phyloP scores from a whole-genome alignment of 2,329 filamentous ascomycete species.

The Tolypocladium amazonense region DNA sequence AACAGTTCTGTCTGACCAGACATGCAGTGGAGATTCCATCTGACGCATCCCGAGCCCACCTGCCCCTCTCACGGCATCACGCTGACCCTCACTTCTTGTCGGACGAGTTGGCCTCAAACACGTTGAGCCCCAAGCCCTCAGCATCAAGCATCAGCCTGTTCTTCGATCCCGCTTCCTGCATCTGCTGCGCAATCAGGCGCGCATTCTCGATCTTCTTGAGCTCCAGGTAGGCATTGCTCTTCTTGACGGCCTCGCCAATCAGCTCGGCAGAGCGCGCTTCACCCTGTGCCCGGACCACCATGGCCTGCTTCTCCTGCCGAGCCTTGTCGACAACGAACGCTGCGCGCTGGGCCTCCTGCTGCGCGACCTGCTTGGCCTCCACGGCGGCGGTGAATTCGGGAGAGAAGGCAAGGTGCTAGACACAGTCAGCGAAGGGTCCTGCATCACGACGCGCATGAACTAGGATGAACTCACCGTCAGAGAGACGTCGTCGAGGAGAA shows the following conservation, averaged over 20 bases:
- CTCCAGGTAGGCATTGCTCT: conserved; percentile 93
- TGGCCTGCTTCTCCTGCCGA: conserved; percentile 97
- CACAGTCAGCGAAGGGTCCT: background rate
- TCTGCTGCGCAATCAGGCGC: conserved; percentile 70
- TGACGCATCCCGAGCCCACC: conserved; percentile 1
- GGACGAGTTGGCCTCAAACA: conserved; percentile 43
- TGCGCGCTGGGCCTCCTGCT: conserved; percentile 92
- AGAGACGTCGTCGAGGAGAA: conserved; percentile 93
- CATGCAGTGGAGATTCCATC: conserved; percentile 38
- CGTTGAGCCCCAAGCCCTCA: conserved; percentile 83
- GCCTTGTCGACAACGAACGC: conserved; percentile 99
- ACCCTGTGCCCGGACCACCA: conserved; percentile 97
- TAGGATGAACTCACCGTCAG: conserved; percentile 57
- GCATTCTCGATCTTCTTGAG: conserved; percentile 98
- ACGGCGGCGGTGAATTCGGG: conserved; percentile 65
- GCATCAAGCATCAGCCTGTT: conserved; percentile 94
- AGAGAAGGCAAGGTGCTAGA: conserved; percentile 59
- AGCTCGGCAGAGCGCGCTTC: conserved; percentile 96
- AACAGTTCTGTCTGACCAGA: conserved; percentile 11
- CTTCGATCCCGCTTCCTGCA: conserved; percentile 76
- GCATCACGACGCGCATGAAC: background rate
- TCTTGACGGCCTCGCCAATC: conserved; percentile 99
- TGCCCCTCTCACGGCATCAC: conserved; percentile 4
- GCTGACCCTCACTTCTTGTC: conserved; percentile 29
- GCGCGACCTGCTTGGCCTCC: conserved; percentile 64